Percentiles rank a stretch among this genome's conserved stretches.
Conservation (phyloP, 768 basidiomycete genomes). For the Boletus barrowsii region DNA sequence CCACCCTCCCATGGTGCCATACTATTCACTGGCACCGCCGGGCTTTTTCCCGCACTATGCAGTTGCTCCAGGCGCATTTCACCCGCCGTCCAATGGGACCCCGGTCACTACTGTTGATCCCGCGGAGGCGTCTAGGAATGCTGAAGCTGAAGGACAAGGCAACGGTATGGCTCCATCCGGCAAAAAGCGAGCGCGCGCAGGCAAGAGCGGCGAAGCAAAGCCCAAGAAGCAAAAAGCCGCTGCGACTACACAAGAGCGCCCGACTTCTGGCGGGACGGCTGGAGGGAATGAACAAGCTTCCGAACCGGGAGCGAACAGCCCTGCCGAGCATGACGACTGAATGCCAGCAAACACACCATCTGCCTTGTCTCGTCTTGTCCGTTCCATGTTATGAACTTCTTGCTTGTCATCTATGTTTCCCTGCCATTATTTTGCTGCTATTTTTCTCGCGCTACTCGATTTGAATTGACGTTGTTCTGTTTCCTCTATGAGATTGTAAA, state of each 20-base stretch:
- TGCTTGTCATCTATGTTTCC: slow-evolving; percentile 10
- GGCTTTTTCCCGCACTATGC: slow-evolving; percentile 40
- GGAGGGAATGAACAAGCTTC: slow-evolving; percentile 28
- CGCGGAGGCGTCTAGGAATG: slow-evolving; percentile 24
- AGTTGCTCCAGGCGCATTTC: slow-evolving; percentile 29
- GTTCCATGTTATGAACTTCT: slow-evolving; percentile 11
- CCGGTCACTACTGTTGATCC: slow-evolving; percentile 27
- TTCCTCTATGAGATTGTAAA: slow-evolving; percentile 19
- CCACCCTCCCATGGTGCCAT: slow-evolving; percentile 32
- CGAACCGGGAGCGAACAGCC: slow-evolving; percentile 23
- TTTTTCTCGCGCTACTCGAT: slow-evolving; percentile 8
- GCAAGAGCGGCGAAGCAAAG: slow-evolving; percentile 31
- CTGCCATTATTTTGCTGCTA: neutral
- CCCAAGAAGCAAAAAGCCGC: slow-evolving; percentile 32
- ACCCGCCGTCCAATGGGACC: slow-evolving; percentile 29
- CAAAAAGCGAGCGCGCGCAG: slow-evolving; percentile 30
- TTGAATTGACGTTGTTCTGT: slow-evolving; percentile 27
- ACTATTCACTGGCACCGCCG: slow-evolving; percentile 38
- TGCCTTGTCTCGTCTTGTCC: neutral
- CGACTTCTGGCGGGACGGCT: slow-evolving; percentile 23
- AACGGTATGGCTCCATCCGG: slow-evolving; percentile 18
- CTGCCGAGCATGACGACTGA: slow-evolving; percentile 25
- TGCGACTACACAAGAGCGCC: slow-evolving; percentile 10
- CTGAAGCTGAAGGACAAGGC: slow-evolving; percentile 14
- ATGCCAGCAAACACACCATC: neutral